A percentile compares a stretch with the other conserved stretches of the same genome.
These are phyloP conservation scores for Excoecaria agallocha DNA, from an alignment of 345 rosid genomes.

Conservation along the genomic window DNA sequence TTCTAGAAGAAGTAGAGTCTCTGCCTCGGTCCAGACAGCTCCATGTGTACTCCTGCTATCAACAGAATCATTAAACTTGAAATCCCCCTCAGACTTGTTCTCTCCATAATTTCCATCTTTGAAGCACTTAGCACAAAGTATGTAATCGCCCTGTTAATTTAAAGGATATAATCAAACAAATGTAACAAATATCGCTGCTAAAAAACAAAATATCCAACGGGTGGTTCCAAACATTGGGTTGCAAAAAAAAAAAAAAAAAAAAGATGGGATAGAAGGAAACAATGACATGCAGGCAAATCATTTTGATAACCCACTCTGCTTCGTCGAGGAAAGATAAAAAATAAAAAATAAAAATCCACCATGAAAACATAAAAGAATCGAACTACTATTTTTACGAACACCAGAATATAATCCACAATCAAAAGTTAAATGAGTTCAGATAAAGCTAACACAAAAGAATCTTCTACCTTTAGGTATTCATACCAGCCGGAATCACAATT, in stretches of 20 bases:
- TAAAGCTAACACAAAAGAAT: background rate
- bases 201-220: background rate
- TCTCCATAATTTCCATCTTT: conserved; percentile 58
- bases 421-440: background rate
- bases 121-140: conserved; percentile 64
- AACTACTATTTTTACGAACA: background rate
- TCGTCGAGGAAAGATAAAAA: background rate
- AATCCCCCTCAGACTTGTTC: conserved; percentile 53
- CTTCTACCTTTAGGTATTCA: conserved; percentile 52
- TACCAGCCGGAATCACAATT: conserved; percentile 50
- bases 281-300: too few relatives aligned
- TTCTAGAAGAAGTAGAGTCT: conserved; percentile 73
- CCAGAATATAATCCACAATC: background rate
- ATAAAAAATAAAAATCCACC: background rate
- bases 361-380: background rate
- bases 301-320: too few relatives aligned
- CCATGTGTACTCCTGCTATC: conserved; percentile 23
- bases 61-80: conserved; percentile 40
- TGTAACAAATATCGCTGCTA: too few relatives aligned
- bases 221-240: background rate
- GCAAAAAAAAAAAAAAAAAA: background rate
- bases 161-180: background rate
- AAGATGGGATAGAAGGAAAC: too few relatives aligned
- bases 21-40: conserved; percentile 81
- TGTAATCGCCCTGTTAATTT: conserved; percentile 42